phyloP scores from a whole-genome alignment of 805 yeast genomes.

The Monosporozyma unispora region DNA sequence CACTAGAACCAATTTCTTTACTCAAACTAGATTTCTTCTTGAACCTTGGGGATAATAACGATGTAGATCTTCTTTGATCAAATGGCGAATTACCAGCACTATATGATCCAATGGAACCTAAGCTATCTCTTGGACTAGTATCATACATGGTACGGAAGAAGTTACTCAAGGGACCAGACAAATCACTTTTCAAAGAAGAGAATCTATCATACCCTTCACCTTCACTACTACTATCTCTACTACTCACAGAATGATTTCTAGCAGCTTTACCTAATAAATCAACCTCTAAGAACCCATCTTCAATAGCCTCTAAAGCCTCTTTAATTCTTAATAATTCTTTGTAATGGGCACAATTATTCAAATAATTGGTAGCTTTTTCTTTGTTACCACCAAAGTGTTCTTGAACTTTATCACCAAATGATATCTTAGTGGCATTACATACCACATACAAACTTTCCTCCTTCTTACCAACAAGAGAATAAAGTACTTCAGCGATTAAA shows the following conservation, averaged over 20 bases:
- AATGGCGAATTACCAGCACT: neutral
- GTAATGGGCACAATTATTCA: conserved; percentile 22
- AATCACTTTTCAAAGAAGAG: conserved; percentile 2
- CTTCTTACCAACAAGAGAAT: conserved; percentile 58
- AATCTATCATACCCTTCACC: neutral
- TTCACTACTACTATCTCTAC: conserved; percentile 16
- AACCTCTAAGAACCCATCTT: conserved; percentile 45
- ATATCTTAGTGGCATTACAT: conserved; percentile 18
- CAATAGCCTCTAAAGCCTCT: conserved; percentile 47
- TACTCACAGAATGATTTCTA: conserved; percentile 21
- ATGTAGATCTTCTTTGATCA: conserved; percentile 9
- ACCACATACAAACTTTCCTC: conserved; percentile 38
- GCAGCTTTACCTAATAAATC: conserved; percentile 41
- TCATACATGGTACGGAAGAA: conserved; percentile 17
- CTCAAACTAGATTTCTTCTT: conserved; percentile 24
- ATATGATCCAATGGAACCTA: conserved; percentile 10
- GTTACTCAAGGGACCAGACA: neutral
- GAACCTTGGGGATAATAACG: conserved; percentile 7
- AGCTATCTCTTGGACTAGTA: conserved; percentile 22
- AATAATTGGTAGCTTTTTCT: conserved; percentile 13
- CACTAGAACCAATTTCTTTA: conserved; percentile 15
- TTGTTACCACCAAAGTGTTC: conserved; percentile 21
- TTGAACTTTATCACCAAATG: conserved; percentile 18
- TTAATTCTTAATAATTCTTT: conserved; percentile 40
- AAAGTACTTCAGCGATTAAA: conserved; percentile 56